Base-by-base conservation (phyloP, 148 eudicot genomes). In the Gaultheria prostrata region DNA sequence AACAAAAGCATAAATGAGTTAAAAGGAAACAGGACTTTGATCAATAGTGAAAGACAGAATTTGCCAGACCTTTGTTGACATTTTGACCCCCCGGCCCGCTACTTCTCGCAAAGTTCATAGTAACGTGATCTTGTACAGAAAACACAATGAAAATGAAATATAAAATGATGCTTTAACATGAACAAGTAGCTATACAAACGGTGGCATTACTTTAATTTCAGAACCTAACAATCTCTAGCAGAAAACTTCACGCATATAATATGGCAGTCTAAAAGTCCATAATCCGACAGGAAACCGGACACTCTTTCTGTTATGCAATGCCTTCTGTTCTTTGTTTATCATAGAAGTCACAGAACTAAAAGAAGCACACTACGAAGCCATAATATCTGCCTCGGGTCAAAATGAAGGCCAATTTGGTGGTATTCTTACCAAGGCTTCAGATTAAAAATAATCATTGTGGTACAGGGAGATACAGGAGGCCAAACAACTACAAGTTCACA, bases 41-140 rank as follows among this genome's bases (percentile, higher is more conserved):
- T 77, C 73, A 2, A 54, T 65, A 48, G 65, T 26, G 83, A 63
- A 76, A 81, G 51, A 78, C 8, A 32, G 45, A 54, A 78, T 20
- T 46, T 74, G 61, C 67, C 86, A 63, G 11, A 95, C 98, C 98
- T 95, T 93, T 94, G 82, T 92, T 93, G 85, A 90, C 94, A 89
- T 93, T 92, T 90, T 93, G 98, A 86, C 98, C 98, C 84, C 98
- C 98, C 81, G 98, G 92, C 17, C 98, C 96, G 48, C 98, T 93
- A 86, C 96, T 95, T 86, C 93, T 89, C 11, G 98, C 98, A 87
- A 92, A 90, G 88, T 85, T 92, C 76, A 93, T 88, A 28, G 86
- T 91, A 46, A 95, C 98, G 84, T 92, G 98, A 39, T 92, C 98
- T 95, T 86, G 7, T 13, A 43, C 8, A 48, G 49, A 77, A 48